phyloP scores from a whole-genome alignment of 1,284 basidiomycete species.

The Meripilus lineatus region DNA sequence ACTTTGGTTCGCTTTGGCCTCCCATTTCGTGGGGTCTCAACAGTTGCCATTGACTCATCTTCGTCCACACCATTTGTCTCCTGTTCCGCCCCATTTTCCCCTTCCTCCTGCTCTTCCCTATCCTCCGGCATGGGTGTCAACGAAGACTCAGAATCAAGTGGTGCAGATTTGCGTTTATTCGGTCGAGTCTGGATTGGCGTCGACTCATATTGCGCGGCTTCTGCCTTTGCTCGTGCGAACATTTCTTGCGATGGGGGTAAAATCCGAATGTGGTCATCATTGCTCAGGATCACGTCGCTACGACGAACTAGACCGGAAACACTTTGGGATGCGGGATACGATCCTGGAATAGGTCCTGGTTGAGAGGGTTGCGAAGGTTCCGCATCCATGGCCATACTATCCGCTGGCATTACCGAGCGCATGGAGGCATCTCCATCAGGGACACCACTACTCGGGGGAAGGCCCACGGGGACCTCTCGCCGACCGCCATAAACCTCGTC shows the following conservation, averaged over 20 bases:
- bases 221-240: conserved; percentile 21
- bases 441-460: background rate
- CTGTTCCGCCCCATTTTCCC: conserved; percentile 4
- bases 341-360: conserved; percentile 22
- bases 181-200: background rate
- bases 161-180: conserved; percentile 1
- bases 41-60: background rate
- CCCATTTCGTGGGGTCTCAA: background rate
- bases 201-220: conserved; percentile 7
- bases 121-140: conserved; percentile 21
- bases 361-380: conserved; percentile 11
- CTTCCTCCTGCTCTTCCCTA: conserved; percentile 12
- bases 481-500: background rate
- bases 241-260: conserved; percentile 39
- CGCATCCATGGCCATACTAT: conserved; percentile 19
- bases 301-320: conserved; percentile 38
- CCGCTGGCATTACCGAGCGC: conserved; percentile 23
- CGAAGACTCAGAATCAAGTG: conserved; percentile 17
- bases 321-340: conserved; percentile 11
- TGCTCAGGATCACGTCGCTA: conserved; percentile 38
- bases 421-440: conserved; percentile 16
- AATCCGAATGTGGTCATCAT: conserved; percentile 1
- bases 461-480: background rate
- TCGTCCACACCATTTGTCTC: background rate
- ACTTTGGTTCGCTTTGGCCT: conserved; percentile 4